Base-by-base conservation (phyloP, 805 yeast genomes). In the Aciculoconidium aculeatum region DNA sequence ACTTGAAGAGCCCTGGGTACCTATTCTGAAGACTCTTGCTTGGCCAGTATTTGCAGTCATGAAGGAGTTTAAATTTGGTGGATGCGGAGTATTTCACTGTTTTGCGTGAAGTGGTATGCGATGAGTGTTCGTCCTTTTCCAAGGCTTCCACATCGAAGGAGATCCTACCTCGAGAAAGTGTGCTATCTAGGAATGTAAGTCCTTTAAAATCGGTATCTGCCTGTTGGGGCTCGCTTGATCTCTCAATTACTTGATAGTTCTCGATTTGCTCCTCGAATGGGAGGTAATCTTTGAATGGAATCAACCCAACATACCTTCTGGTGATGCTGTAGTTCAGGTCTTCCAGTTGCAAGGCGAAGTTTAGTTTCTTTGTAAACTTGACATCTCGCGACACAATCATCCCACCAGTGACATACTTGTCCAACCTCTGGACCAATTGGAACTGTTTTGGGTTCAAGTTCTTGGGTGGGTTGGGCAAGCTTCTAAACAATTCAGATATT, bases 371-470 rank as follows among this genome's bases (percentile, higher is more conserved):
- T 8, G 47, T 34, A 23, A 39, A 40, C 28, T 42, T 37, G 4
- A 27, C 34, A 28, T 44, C 42, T 27, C 52, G 23, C 5, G 47
- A 38, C 8, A 50, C 39, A 7, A 44, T 18, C 25, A 49, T 22
- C 3, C 52, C 55, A 3, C 55, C 55, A 7, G 48, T 44, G 8
- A 49, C 53, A 34, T 31, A 45, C 32, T 39, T 32, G 29, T 50
- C 54, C 11, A 50, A 30, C 17, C 55, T 30, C 24, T 45, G 51
- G 4, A 45, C 39, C 14, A 47, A 27, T 14, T 40, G 30, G 25
- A 44, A 39, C 13, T 27, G 23, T 4, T 19, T 14, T 1, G 41
- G 34, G 17, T 39, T 32, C 11, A 36, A 18, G 20, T 26, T 35
- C 20, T 21, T 28, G 10, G 12, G 30, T 33, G n/a, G 37, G 41